Evolutionary conservation across 495 filamentous ascomycete genomes (phyloP), one percentile per base, ranked within the genome.

Genomic region (Massariosphaeria phaeospora): DNA sequence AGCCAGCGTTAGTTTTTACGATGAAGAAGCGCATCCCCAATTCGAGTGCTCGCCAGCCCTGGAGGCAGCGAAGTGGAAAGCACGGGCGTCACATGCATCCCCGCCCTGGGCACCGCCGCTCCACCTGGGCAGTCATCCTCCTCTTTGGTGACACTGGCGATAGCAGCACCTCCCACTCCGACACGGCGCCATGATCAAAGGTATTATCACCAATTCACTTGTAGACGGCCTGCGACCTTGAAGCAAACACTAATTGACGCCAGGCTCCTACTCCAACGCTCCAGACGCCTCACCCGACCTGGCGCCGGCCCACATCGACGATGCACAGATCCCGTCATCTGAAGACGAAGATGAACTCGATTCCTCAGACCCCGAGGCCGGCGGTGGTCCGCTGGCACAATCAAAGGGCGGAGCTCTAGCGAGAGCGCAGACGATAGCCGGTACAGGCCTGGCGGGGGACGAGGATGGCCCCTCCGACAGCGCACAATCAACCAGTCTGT

Each of bases 401-500:
- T 8, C 11, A 23, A 34, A 49, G 11, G 21, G 44, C 27, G 45
- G 36, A 20, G 24, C 27, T 26, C 7, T 41, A 20, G 45, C 17
- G 13, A 25, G 10, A 11, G 55, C 35, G 26, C 38, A 50, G 27
- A 41, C 44, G 25, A 34, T 30, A 12, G 35, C 52, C 17, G 43
- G 53, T 30, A 23, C 49, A 45, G 52, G 43, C 25, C 27, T 39
- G 11, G 57, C 61, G 15, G 57, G 35, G 6, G 62, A 61, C 34
- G 45, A 53, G 17, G 58, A 54, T 50, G 54, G 27, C 15, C 42
- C 33, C 50, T 33, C 44, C 20, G 62, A 66, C 39, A 51, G 66
- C 25, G 27, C 63, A 51, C 60, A 76, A 42, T 74, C 8, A 15
- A 27, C 77, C 39, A 84, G 79, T 17, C 76, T 89, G 68, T 76